Evolutionary conservation across 352 stramenopile species (phyloP).

Genomic region (Phytopythium montanum): DNA sequence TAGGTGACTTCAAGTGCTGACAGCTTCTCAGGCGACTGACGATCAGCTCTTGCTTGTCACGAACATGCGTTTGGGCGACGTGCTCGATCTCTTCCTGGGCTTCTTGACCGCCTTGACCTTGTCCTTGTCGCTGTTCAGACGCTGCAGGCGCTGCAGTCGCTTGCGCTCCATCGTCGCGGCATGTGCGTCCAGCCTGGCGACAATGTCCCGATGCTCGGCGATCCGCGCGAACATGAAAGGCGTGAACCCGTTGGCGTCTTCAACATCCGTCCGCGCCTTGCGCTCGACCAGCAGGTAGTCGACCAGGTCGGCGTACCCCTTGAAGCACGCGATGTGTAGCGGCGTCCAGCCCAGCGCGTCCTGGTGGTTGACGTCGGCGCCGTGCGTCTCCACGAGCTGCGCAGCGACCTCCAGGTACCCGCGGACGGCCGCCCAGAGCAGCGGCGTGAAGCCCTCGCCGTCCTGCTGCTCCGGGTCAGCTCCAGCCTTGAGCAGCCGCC

Average conservation of each 20-base stretch:
- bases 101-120: slow-evolving; percentile 10
- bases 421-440: slow-evolving; percentile 61
- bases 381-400: slow-evolving; percentile 48
- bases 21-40: background rate
- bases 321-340: slow-evolving; percentile 73
- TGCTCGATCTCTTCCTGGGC: slow-evolving; percentile 8
- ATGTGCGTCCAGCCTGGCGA: slow-evolving; percentile 57
- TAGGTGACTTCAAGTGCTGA: background rate
- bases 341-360: slow-evolving; percentile 65
- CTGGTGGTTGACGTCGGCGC: slow-evolving; percentile 55
- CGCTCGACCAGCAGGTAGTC: slow-evolving; percentile 65
- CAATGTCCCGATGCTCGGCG: slow-evolving; percentile 56
- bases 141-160: slow-evolving; percentile 14
- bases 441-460: slow-evolving; percentile 52
- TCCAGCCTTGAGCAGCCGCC: slow-evolving; percentile 47
- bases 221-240: slow-evolving; percentile 68
- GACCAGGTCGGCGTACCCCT: slow-evolving; percentile 61
- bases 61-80: slow-evolving; percentile 51
- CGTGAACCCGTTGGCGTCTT: slow-evolving; percentile 70
- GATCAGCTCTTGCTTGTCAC: slow-evolving; percentile 37
- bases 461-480: slow-evolving; percentile 56
- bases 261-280: slow-evolving; percentile 30
- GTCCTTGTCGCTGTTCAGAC: slow-evolving; percentile 18
- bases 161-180: slow-evolving; percentile 30
- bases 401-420: slow-evolving; percentile 76